Conservation (phyloP, 1,284 basidiomycete species). For the Rhodotorula mucilaginosa region DNA sequence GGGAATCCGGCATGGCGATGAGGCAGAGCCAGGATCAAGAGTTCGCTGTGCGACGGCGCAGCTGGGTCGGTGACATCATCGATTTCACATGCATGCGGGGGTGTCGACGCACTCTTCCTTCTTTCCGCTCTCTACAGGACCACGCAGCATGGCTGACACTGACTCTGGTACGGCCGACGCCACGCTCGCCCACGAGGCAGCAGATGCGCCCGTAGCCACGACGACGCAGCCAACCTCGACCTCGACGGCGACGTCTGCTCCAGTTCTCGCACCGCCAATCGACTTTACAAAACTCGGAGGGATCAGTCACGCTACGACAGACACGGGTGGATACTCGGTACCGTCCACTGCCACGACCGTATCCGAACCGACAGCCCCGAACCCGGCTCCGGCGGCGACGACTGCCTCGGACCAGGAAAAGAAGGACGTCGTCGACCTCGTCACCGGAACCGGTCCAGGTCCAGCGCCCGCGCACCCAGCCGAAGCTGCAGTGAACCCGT, state of each 20-base stretch:
- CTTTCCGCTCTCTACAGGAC: too few species aligned
- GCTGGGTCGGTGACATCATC: background rate
- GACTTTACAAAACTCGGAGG: background rate
- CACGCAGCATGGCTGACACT: too few species aligned
- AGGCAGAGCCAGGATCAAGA: too few species aligned
- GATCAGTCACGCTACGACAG: background rate
- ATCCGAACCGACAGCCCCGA: background rate
- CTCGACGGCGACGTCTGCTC: background rate
- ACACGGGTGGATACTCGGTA: background rate
- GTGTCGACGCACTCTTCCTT: background rate
- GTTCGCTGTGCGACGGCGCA: background rate
- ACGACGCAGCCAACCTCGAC: too few species aligned
- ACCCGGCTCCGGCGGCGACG: background rate
- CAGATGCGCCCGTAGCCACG: too few species aligned
- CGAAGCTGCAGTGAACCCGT: background rate
- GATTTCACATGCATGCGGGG: background rate
- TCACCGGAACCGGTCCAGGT: conserved; percentile 7
- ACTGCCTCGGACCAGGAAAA: too few species aligned
- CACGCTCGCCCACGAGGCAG: too few species aligned
- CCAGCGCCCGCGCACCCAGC: background rate
- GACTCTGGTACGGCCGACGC: too few species aligned
- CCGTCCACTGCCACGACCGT: background rate
- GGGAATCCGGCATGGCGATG: too few species aligned
- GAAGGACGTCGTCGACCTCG: background rate
- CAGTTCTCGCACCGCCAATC: conserved; percentile 3